Evolutionary conservation across 441 rosid species (phyloP).

Genomic region (Hura crepitans): DNA sequence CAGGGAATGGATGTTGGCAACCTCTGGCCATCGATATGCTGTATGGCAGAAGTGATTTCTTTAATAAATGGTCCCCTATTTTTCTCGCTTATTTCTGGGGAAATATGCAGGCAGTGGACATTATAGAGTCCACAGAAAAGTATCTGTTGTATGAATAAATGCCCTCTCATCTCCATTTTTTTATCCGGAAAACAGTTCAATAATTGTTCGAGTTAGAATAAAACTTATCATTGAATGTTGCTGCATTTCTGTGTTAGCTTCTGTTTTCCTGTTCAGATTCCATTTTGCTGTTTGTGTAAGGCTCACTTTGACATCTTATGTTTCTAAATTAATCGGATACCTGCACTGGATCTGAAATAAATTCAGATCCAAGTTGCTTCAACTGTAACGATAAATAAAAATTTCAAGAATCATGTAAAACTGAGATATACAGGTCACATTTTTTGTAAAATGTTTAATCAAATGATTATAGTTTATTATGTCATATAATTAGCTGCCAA

Average conservation of each 20-base stretch:
- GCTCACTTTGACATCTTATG: too few relatives aligned
- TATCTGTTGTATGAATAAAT: conserved; percentile 7
- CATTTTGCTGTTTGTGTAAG: background rate
- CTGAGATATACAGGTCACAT: too few relatives aligned
- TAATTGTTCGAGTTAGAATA: background rate
- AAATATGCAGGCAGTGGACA: background rate
- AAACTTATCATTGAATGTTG: background rate
- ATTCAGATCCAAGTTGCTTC: too few relatives aligned
- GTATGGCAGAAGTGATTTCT: conserved; percentile 66
- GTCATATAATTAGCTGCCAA: too few relatives aligned
- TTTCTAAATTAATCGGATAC: too few relatives aligned
- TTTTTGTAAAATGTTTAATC: too few relatives aligned
- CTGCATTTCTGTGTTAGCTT: background rate
- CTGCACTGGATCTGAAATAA: too few relatives aligned
- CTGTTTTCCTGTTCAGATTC: background rate
- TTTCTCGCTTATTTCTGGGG: background rate
- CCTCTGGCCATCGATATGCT: conserved; percentile 69
- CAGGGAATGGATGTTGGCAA: conserved; percentile 64
- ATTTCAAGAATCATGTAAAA: too few relatives aligned
- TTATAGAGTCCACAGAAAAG: background rate
- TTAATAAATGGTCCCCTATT: conserved; percentile 1
- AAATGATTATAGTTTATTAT: too few relatives aligned
- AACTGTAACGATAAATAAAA: too few relatives aligned
- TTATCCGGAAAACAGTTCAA: background rate
- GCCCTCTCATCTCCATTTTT: background rate